Conservation (phyloP, 106 monocot genomes). For the Apostasia shenzhenica region DNA sequence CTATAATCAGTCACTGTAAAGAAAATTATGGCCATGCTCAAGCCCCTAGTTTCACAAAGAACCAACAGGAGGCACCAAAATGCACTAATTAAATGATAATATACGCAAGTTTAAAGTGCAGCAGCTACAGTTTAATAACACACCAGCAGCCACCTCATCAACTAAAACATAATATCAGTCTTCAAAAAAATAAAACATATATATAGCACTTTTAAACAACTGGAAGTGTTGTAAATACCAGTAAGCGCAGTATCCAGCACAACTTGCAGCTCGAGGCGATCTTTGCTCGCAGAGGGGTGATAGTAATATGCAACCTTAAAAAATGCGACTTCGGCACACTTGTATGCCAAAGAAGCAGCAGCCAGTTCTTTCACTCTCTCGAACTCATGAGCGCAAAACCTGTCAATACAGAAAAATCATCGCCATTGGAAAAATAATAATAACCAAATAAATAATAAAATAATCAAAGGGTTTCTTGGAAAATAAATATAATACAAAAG, state of each 20-base stretch:
- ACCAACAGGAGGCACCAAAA: too few relatives aligned
- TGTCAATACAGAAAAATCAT: conserved; percentile 16
- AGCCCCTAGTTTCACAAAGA: too few relatives aligned
- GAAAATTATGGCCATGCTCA: too few relatives aligned
- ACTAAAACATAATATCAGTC: background rate
- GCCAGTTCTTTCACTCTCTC: conserved; percentile 79
- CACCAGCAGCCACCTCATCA: background rate
- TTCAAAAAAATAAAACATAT: too few relatives aligned
- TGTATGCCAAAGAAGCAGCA: conserved; percentile 88
- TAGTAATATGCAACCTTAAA: conserved; percentile 81
- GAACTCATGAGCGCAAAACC: conserved; percentile 84
- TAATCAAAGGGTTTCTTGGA: too few relatives aligned
- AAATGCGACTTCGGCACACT: conserved; percentile 95
- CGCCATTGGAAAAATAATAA: too few relatives aligned
- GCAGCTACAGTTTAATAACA: background rate
- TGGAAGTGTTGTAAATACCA: conserved; percentile 25
- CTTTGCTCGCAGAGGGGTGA: conserved; percentile 64
- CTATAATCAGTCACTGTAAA: too few relatives aligned
- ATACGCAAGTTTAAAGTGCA: background rate
- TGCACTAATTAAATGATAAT: background rate
- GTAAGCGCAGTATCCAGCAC: conserved; percentile 39
- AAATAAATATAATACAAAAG: too few relatives aligned
- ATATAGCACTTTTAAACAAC: too few relatives aligned
- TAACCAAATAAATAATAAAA: too few relatives aligned
- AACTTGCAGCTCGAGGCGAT: conserved; percentile 63